Evolutionary conservation across 2,329 filamentous ascomycete species (phyloP).

Genomic region (Ampelomyces quisqualis): DNA sequence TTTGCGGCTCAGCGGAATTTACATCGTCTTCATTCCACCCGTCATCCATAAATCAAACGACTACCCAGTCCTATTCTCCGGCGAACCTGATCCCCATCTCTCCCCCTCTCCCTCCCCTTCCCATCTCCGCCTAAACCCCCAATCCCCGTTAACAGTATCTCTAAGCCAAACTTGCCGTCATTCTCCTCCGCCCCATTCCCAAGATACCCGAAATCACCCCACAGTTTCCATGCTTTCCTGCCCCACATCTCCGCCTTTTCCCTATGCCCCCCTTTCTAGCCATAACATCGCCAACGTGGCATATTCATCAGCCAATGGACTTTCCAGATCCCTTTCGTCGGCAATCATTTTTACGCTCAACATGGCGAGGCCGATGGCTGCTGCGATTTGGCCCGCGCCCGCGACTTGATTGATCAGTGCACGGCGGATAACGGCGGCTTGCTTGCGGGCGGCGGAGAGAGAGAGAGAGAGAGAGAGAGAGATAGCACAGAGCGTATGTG

Average conservation of each 20-base stretch:
- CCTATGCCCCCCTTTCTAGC: slow-evolving; percentile 10
- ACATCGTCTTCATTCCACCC: no score
- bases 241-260: slow-evolving; percentile 15
- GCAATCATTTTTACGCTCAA: slow-evolving; percentile 16
- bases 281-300: slow-evolving; percentile 19
- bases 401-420: slow-evolving; percentile 11
- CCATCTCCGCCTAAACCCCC: slow-evolving; percentile 5
- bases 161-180: no score
- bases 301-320: slow-evolving; percentile 20
- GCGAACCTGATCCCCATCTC: neutral
- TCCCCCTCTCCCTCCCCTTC: neutral
- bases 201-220: slow-evolving; percentile 17
- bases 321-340: slow-evolving; percentile 14
- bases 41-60: no score
- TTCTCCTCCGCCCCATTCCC: slow-evolving; percentile 11
- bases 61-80: no score
- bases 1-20: no score
- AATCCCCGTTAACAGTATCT: slow-evolving; percentile 14
- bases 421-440: slow-evolving; percentile 21
- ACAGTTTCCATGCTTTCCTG: slow-evolving; percentile 3
- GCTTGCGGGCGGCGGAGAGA: neutral
- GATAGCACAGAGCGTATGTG: slow-evolving; percentile 21
- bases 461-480: no score
- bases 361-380: slow-evolving; percentile 13
- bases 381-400: slow-evolving; percentile 1